These are phyloP conservation scores for Taiozyma sp. DNA, from an alignment of 1,139 yeast genomes.

Conservation along the genomic window DNA sequence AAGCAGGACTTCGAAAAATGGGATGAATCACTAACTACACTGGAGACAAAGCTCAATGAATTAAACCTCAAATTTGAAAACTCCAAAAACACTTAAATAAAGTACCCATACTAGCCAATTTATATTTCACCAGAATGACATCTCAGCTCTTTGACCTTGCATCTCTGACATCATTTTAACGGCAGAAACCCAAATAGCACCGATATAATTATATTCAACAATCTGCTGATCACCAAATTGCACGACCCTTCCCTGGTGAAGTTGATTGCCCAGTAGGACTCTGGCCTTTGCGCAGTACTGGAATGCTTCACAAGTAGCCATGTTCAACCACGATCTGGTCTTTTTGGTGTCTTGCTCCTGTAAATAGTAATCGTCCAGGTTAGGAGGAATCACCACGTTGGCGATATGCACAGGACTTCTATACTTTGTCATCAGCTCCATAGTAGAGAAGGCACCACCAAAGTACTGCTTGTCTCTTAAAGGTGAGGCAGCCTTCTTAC, in stretches of 20 bases:
- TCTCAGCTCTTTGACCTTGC: background rate
- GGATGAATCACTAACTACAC: constrained; percentile 34
- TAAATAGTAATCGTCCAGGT: constrained; percentile 7
- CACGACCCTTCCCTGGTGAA: constrained; percentile 16
- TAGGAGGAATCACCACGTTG: constrained; percentile 28
- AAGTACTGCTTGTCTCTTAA: constrained; percentile 25
- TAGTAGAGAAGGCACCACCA: constrained; percentile 4
- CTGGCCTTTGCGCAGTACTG: constrained; percentile 25
- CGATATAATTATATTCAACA: background rate
- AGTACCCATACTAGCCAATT: background rate
- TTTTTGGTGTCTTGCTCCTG: background rate
- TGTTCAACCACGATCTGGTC: constrained; percentile 6
- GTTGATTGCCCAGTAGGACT: constrained; percentile 6
- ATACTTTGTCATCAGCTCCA: constrained; percentile 28
- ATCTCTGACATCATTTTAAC: background rate
- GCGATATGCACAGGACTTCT: constrained; percentile 22
- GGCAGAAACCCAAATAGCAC: background rate
- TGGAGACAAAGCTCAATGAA: constrained; percentile 36
- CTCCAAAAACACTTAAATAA: constrained; percentile 9
- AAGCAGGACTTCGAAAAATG: constrained; percentile 35
- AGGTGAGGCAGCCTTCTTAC: constrained; percentile 43
- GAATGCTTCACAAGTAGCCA: constrained; percentile 14
- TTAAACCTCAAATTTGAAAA: constrained; percentile 22
- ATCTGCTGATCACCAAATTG: constrained; percentile 12
- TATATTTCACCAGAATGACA: background rate